Conservation (phyloP, 768 basidiomycete species). For the Pulveroboletus frians region DNA sequence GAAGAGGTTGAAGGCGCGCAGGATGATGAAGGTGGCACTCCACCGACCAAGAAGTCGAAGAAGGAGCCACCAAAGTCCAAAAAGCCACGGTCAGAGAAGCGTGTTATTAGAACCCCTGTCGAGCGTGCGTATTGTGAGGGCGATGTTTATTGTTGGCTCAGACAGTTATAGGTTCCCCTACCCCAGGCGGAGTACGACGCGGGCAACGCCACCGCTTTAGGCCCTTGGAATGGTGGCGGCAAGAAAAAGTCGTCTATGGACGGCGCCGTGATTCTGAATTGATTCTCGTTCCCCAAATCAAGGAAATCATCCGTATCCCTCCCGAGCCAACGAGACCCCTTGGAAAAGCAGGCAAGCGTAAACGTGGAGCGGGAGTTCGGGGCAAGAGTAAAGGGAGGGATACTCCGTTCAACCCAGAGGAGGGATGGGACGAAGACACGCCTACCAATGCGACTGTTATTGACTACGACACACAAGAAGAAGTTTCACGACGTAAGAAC, state of each 20-base stretch:
- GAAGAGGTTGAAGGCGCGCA: constrained; percentile 50
- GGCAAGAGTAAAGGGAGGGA: constrained; percentile 34
- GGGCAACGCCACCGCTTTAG: constrained; percentile 61
- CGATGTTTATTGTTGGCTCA: constrained; percentile 4
- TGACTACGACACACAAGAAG: constrained; percentile 56
- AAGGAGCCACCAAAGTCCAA: constrained; percentile 25
- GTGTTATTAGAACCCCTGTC: constrained; percentile 8
- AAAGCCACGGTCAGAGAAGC: constrained; percentile 24
- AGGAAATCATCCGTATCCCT: constrained; percentile 56
- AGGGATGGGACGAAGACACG: constrained; percentile 87
- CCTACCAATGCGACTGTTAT: constrained; percentile 58
- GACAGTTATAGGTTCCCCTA: constrained; percentile 18
- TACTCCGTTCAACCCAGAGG: constrained; percentile 46
- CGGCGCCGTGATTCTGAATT: constrained; percentile 49
- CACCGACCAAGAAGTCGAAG: constrained; percentile 26
- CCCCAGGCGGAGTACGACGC: constrained; percentile 54
- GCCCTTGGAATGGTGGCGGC: constrained; percentile 91
- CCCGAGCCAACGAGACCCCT: constrained; percentile 48
- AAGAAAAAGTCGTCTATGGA: constrained; percentile 83
- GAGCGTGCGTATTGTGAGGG: constrained; percentile 22
- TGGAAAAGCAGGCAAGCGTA: constrained; percentile 35
- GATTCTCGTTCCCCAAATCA: constrained; percentile 59
- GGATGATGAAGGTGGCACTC: constrained; percentile 37
- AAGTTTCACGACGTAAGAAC: constrained; percentile 67
- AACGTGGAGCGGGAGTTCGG: constrained; percentile 27